A percentile compares a stretch with the other conserved stretches of the same genome.
These are phyloP conservation scores for Tardiomyces depauwii DNA, from an alignment of 1,139 yeast genomes.

Conservation along the genomic window DNA sequence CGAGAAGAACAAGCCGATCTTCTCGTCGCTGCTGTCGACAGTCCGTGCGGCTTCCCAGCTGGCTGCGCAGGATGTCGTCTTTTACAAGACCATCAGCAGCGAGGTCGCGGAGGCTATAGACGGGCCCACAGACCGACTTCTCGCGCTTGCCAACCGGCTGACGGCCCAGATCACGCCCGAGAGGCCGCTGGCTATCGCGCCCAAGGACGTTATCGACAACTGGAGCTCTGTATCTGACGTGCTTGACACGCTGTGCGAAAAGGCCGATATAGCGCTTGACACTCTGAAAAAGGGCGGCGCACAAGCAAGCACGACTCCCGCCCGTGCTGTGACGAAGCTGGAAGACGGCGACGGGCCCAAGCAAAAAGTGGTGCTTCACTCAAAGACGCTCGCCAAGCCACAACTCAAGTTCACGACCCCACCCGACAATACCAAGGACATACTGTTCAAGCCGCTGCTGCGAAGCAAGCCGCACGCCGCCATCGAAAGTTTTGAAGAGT, in stretches of 20 bases:
- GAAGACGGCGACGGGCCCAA: slow-evolving; percentile 6
- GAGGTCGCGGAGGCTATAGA: slow-evolving; percentile 35
- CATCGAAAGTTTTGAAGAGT: slow-evolving; percentile 42
- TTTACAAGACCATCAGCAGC: slow-evolving; percentile 58
- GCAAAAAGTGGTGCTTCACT: slow-evolving; percentile 16
- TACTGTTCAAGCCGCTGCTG: slow-evolving; percentile 71
- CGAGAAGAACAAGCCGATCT: slow-evolving; percentile 2
- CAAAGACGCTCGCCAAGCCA: slow-evolving; percentile 51
- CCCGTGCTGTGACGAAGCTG: background rate
- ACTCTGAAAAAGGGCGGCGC: slow-evolving; percentile 21
- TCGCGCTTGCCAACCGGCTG: slow-evolving; percentile 44
- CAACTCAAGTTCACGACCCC: slow-evolving; percentile 48
- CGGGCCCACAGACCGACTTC: slow-evolving; percentile 33
- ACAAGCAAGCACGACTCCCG: slow-evolving; percentile 5
- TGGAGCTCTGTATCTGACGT: slow-evolving; percentile 58
- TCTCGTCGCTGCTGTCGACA: slow-evolving; percentile 11
- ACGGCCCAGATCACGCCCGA: slow-evolving; percentile 34
- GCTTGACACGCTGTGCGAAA: slow-evolving; percentile 66
- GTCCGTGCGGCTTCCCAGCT: slow-evolving; percentile 64
- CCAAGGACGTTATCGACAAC: slow-evolving; percentile 35
- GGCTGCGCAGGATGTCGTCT: slow-evolving; percentile 71
- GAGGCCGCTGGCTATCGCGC: slow-evolving; percentile 24
- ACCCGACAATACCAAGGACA: slow-evolving; percentile 55
- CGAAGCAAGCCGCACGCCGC: slow-evolving; percentile 57
- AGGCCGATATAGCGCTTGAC: slow-evolving; percentile 57